Percentiles rank a stretch among this genome's conserved stretches.
Conservation (phyloP, 2,329 filamentous ascomycete genomes). For the Neopestalotiopsis sp. region DNA sequence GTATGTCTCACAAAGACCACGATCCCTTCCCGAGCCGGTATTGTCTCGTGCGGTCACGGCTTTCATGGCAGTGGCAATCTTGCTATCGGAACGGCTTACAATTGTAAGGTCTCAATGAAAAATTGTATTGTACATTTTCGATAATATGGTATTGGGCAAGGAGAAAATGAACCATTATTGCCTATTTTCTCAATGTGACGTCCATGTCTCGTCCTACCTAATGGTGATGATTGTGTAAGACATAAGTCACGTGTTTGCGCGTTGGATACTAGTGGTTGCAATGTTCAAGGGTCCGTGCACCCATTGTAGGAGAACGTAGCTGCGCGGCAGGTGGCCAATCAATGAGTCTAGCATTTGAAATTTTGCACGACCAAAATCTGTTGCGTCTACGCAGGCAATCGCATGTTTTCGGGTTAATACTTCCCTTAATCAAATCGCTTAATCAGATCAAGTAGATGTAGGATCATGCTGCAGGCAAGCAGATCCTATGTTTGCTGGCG, state of each 20-base stretch:
- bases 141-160: too few species aligned
- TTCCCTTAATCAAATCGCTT: neutral
- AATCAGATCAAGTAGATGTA: neutral
- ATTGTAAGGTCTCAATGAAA: neutral
- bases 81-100: neutral
- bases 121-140: neutral
- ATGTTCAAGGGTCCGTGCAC: neutral
- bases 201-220: too few species aligned
- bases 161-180: too few species aligned
- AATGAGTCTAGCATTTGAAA: conserved; percentile 11
- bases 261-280: neutral
- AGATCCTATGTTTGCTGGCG: conserved; percentile 39
- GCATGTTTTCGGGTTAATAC: neutral
- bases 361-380: neutral
- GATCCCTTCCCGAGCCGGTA: neutral
- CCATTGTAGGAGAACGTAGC: neutral
- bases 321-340: neutral
- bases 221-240: neutral
- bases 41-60: conserved; percentile 6
- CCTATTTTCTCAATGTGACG: too few species aligned
- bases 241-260: conserved; percentile 6
- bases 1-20: conserved; percentile 19
- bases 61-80: neutral
- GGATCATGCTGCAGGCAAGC: conserved; percentile 33
- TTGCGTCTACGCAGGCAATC: neutral